Base-by-base conservation (phyloP, 2,329 filamentous ascomycete species). In the Cladosporium oxysporum region DNA sequence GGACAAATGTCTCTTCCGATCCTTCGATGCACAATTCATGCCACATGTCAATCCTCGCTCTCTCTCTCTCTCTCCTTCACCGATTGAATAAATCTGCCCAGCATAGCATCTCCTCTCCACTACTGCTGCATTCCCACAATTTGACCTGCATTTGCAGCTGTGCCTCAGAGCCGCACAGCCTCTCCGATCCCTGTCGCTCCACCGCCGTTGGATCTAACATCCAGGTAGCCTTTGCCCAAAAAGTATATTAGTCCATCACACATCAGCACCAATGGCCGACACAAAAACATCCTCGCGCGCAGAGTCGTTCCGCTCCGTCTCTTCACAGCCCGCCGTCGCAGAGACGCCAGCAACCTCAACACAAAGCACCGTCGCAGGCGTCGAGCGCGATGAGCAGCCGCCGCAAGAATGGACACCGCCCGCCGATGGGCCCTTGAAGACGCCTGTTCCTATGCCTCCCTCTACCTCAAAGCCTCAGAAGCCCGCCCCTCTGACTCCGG, bases 401-500 rank as follows among this genome's bases (percentile, higher is more conserved):
- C 37, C 6, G 23, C 53, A 66, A 29, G 50, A 53, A 57, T 74
- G 71, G 70, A 67, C 68, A 44, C 62, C 71, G 23, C 73, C 74
- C 5, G 70, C 69, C 8, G 68, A 71, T 33, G 75, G 74, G n/a
- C 69, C 72, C 8, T 65, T 76, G 65, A 75, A 73, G 67, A 74
- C 73, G 21, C 76, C 76, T 11, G 73, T 78, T 47, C 71, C 73
- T 11, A 63, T 67, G 26, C 75, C 75, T 16, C 62, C 73, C 16
- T 79, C 89, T 1, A 80, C 81, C 41, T 85, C 85, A 76, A 86
- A 85, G 66, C 87, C 90, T 2, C 76, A 81, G 14, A 76, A 86
- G 6, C 82, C 83, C 11, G 78, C 86, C 6, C 78, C 84, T 66
- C 85, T 97, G 72, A 93, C 89, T 12, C 75, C 85, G 11, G 92